Evolutionary conservation across 495 filamentous ascomycete species (phyloP).

Genomic region (Neurospora tetrasperma): DNA sequence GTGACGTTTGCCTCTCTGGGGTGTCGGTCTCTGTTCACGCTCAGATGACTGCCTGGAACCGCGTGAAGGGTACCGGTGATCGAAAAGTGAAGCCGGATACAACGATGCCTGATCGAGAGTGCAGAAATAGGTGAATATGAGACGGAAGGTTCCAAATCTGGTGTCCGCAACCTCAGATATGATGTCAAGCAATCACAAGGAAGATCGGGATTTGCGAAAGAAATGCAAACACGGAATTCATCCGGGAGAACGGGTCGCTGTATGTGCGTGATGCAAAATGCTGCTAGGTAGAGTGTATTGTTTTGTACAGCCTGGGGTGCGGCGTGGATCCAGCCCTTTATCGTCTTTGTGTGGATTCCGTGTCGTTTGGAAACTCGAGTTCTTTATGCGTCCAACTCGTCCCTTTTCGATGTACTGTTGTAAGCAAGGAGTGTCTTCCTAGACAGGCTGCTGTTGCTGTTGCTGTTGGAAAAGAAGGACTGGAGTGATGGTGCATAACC

Average conservation of each 20-base stretch:
- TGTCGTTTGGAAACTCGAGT: not conserved
- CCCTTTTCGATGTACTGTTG: not conserved
- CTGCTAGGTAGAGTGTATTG: not conserved
- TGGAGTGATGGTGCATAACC: not conserved
- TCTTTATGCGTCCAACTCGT: not conserved
- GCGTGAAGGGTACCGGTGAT: not conserved
- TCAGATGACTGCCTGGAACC: not conserved
- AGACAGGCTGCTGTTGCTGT: not conserved
- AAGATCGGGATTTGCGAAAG: not conserved
- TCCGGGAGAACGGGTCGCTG: not conserved
- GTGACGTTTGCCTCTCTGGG: not conserved
- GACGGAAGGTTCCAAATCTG: not conserved
- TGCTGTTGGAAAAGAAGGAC: not conserved
- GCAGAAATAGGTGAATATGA: not conserved
- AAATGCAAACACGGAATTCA: not conserved
- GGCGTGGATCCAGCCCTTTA: constrained; percentile 7
- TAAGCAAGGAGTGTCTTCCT: not conserved
- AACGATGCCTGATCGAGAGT: not conserved
- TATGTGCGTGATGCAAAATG: not conserved
- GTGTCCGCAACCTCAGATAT: not conserved
- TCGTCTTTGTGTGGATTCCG: not conserved
- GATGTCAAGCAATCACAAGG: not conserved
- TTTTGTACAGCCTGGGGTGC: not conserved
- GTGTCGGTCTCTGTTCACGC: not conserved
- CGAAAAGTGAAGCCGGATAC: not conserved